phyloP scores from a whole-genome alignment of 495 filamentous ascomycete species.

The Aspergillus wentii region DNA sequence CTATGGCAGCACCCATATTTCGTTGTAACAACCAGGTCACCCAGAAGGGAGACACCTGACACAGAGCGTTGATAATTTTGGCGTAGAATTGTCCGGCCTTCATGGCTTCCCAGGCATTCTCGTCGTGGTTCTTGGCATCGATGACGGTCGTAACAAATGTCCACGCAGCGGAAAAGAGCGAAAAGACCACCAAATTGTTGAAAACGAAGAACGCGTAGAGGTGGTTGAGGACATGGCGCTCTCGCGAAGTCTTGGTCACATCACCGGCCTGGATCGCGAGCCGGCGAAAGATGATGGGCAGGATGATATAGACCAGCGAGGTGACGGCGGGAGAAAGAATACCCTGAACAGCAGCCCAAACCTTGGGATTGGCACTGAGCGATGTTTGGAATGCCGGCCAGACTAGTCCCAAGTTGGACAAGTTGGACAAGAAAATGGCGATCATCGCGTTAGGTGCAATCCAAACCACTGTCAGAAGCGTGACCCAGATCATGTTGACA shows the following conservation, averaged over 20 bases:
- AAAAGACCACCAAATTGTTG: conserved; percentile 95
- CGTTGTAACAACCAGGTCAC: conserved; percentile 88
- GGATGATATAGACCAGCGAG: conserved; percentile 80
- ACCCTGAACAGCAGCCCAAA: conserved; percentile 91
- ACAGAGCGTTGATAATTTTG: conserved; percentile 63
- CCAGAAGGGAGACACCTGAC: conserved; percentile 85
- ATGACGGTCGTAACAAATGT: conserved; percentile 63
- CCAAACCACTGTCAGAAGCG: conserved; percentile 78
- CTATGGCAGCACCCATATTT: conserved; percentile 84
- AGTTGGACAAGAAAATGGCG: conserved; percentile 84
- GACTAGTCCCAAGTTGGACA: conserved; percentile 71
- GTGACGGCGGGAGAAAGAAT: conserved; percentile 87
- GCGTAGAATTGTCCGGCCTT: conserved; percentile 53
- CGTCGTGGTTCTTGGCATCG: conserved; percentile 41
- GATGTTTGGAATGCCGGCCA: conserved; percentile 72
- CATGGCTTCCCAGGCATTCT: conserved; percentile 64
- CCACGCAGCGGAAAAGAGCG: conserved; percentile 79
- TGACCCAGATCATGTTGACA: conserved; percentile 78
- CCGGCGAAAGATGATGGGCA: conserved; percentile 87
- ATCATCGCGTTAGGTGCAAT: conserved; percentile 94
- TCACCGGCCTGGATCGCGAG: conserved; percentile 77
- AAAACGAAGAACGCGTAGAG: conserved; percentile 96
- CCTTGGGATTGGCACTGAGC: conserved; percentile 51
- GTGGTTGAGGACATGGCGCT: conserved; percentile 87
- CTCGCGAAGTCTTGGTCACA: conserved; percentile 83